Evolutionary conservation across 176 grass and related monocot species (phyloP), one percentile per base, ranked within the genome.

Genomic region (Triticum turgidum): DNA sequence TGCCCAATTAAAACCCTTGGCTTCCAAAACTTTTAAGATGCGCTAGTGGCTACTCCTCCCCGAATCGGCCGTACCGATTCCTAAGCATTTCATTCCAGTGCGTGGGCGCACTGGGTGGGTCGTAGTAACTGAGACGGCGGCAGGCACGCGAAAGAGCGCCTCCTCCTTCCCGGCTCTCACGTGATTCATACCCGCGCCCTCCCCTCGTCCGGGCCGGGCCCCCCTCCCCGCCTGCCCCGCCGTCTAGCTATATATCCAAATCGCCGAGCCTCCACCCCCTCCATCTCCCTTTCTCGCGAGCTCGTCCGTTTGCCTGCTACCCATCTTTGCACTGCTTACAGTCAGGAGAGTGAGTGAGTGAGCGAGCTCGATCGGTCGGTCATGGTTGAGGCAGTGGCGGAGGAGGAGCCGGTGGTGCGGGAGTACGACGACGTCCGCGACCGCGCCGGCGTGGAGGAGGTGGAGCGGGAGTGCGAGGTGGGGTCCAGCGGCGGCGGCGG

Each of bases 401-500:
- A 61, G 45, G 79, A 49, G 58, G 85, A 21, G 61, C 70, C 0
- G 4, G 21, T 52, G 17, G 84, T 98, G 61, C 64, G 95, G 32
- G 86, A 84, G 80, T 98, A 91, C 79, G 89, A 93, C 70, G 86
- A 7, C 12, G 85, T 41, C 4, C 80, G 73, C 7, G 91, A 98
- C 86, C 84, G 77, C 62, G 18, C 25, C 42, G 88, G 79, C 64
- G 96, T 92, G 51, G 93, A 94, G 80, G 83, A 65, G 22, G 88
- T 98, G 69, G 96, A 98, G 84, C 68, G 91, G n/a, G 49, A 87
- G 70, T 98, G 96, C 74, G 96, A 98, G 87, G 93, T 95, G 14
- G 93, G 93, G 3, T 92, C 90, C 63, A 82, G 79, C 84, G 86
- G 85, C 80, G 69, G 24, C 78, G 61, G 17, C 42, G 58, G 79